Conservation (phyloP, 306 rosid species). For the Quercus robur region DNA sequence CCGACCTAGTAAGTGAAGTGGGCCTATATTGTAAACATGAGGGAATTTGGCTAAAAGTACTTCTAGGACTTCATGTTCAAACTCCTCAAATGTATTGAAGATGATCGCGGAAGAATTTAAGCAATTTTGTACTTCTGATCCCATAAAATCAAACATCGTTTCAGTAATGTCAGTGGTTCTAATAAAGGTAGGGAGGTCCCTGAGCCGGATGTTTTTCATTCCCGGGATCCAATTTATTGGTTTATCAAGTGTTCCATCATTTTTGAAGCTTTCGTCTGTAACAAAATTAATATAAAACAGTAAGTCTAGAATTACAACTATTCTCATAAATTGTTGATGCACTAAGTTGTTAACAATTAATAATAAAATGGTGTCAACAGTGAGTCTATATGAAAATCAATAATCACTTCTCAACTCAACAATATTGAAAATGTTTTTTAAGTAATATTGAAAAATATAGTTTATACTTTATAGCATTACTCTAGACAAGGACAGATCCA, state of each 20-base stretch:
- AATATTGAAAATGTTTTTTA: too few species aligned
- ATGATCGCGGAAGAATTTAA: constrained; percentile 23
- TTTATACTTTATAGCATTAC: too few species aligned
- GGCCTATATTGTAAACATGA: constrained; percentile 29
- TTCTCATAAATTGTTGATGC: too few species aligned
- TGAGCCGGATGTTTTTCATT: constrained; percentile 26
- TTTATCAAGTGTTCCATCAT: constrained; percentile 21
- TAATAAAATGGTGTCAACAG: too few species aligned
- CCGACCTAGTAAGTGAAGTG: constrained; percentile 14
- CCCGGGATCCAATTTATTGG: constrained; percentile 28
- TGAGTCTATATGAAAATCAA: too few species aligned
- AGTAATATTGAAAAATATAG: too few species aligned
- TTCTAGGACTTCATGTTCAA: constrained; percentile 24
- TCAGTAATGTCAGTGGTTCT: constrained; percentile 13
- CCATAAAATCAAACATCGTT: constrained; percentile 26
- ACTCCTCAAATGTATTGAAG: constrained; percentile 30
- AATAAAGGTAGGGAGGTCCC: constrained; percentile 34
- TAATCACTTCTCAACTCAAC: too few species aligned
- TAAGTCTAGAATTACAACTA: too few species aligned
- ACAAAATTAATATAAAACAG: background rate
- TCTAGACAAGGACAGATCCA: too few species aligned
- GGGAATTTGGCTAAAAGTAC: constrained; percentile 27
- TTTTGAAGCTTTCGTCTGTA: constrained; percentile 21
- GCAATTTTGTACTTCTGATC: constrained; percentile 21
- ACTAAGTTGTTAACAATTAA: background rate